Base-by-base conservation (phyloP, 768 basidiomycete genomes). In the Dendrothele bispora region DNA sequence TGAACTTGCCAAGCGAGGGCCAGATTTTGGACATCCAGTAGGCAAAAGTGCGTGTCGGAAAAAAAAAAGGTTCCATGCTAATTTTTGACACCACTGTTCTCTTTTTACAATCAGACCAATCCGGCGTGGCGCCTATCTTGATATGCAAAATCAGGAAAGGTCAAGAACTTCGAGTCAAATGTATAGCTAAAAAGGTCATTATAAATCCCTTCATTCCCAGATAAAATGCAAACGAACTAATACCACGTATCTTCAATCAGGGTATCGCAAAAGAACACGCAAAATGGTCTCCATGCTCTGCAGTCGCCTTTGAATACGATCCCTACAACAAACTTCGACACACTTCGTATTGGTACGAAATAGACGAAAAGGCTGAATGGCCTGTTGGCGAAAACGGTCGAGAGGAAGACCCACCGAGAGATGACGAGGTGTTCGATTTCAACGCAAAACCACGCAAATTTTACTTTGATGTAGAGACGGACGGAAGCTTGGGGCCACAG, bases 241-340 rank as follows among this genome's bases (percentile, higher is more conserved):
- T 25, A 18, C 48, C 27, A 36, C 36, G n/a, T 43, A 22, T 53
- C 17, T n/a, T n/a, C n/a, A n/a, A n/a, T n/a, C 59, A 98, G 95
- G 95, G 95, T 34, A 86, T 97, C 50, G 93, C 95, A 3, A 98
- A 98, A 73, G 93, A 97, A 64, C 97, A 99, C 62, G 94, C 97
- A 11, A 99, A 99, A 70, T 99, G 95, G 92, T 95, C 93, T 0
- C 95, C 97, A 11, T 90, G 94, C 51, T 89, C 93, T 2, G 93
- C 97, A 7, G 86, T 99, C 15, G 83, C 86, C 7, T 98, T 95
- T 55, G 97, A 99, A 70, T 99, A 99, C 54, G 97, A 99, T 66
- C 97, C 97, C 11, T 80, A 98, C 74, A 99, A 99, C 71, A 93
- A 93, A 65, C 75, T 99, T 26, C 83, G 94, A 44, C 97, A 99